Base-by-base conservation (phyloP, 371 early-diverging fungal species). In the Mucor circinelloides region DNA sequence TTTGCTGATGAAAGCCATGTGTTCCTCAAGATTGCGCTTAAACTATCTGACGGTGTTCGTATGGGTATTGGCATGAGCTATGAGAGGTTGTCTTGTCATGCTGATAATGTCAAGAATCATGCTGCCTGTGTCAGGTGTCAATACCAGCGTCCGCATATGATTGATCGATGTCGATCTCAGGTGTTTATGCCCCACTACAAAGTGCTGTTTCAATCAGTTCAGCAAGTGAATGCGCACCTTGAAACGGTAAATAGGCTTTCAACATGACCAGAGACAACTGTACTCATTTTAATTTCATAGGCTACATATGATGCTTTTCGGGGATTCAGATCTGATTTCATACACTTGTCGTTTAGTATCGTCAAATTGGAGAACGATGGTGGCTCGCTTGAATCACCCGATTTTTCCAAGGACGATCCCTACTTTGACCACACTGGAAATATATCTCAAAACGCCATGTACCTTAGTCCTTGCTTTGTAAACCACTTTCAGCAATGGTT, bases 241-340 rank as follows among this genome's bases (percentile, higher is more conserved):
- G 78, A 68, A 19, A 70, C 78, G 77, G 82, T 82, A 77, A 70
- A 31, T 48, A 60, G 21, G 50, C 21, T 5, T 25, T 10, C 25
- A 17, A 34, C 25, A 32, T 13, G 34, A 61, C 9, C 0, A 32
- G 7, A 32, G n/a, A 27, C 23, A 10, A 12, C 6, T 21, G 23
- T 61, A 46, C 31, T 61, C 2, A 42, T 2, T 21, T 42, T 23
- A 17, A 28, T 54, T 25, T 56, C 48, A 27, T 66, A 81, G 87
- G 52, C 66, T 10, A 52, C 48, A 6, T 77, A 85, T 44, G 91
- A 91, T 76, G 82, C 90, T 1, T 90, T 80, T 65, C 68, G 63
- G n/a, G 91, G 91, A 2, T 93, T 91, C 64, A 78, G 92, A 19
- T 87, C 90, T 2, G 71, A 81, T 21, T 80, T 75, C 64, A 84